Base-by-base conservation (phyloP, 192 early-diverging fungal species). In the Entophlyctis helioformis region DNA sequence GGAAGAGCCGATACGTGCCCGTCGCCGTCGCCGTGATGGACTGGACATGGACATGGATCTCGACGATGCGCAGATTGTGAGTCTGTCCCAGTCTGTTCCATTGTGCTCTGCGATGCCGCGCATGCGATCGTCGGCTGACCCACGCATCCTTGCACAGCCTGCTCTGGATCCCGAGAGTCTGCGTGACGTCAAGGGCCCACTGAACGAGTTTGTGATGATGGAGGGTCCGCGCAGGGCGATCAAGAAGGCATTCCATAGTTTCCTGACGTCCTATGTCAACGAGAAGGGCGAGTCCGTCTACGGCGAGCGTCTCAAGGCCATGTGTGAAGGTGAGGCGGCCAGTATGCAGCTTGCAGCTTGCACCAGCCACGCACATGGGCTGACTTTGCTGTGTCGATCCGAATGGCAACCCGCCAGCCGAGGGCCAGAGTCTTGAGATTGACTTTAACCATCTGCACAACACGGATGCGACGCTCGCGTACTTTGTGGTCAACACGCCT, bases 201-300 rank as follows among this genome's bases (percentile, higher is more conserved):
- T 95, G 29, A 69, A 69, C 22, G 91, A 89, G 21, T 98, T 83
- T 78, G 80, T 98, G 19, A 74, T 69, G 41, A 79, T 87, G 74
- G 77, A 90, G 24, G 84, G 82, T 2, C 82, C 87, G 2, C 78
- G 88, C 2, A 77, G 80, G 50, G 80, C 85, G 10, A 88, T 95
- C 27, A 73, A 76, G 44, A 66, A 82, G 28, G 87, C 93, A 55
- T 95, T 98, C 68, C 74, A 79, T 20, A 73, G 82, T 43, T 98
- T 98, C 55, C 63, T 98, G 32, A 72, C 84, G 12, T 86, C 84
- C 8, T 95, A 75, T 57, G 77, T 84, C n/a, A 80, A 88, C 43
- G 81, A 84, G 26, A 65, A 83, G 26, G 89, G 87, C 46, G 82
- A 82, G 24, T 91, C 87, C 16, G 84, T 98, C 5, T 98, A 98